Evolutionary conservation across 495 filamentous ascomycete genomes (phyloP), one percentile per base, ranked within the genome.

Genomic region (Pyrenopolyporus hunteri): DNA sequence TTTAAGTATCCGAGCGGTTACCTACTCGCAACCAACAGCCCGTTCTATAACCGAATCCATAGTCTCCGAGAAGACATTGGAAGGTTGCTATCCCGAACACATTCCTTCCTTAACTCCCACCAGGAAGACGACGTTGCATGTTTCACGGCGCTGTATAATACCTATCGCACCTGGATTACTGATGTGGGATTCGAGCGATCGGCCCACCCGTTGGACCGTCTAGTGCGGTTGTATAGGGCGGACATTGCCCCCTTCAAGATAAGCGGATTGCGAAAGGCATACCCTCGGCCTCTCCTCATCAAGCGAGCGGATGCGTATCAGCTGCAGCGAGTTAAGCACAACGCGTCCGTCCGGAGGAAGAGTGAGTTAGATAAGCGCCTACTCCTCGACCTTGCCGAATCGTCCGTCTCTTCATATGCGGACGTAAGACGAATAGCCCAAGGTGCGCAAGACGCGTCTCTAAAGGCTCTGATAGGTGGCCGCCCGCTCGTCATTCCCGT

Each of bases 121-220:
- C 93, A 97, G 70, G 88, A 97, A 70, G 94, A 99, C 70, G 94
- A 98, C 68, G 94, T 99, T 8, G 83, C 90, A 1, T 97, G 92
- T 74, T 99, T 98, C 74, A 95, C 89, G 26, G 84, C 92, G 19
- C 72, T 99, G 8, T 99, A 97, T 72, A 90, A 86, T 19, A 88
- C 94, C 1, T 99, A 96, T 73, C 79, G 89, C 11, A 92, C 88
- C n/a, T 99, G 92, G 91, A 97, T 99, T 66, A 89, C 95, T 6
- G 94, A 99, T 64, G 92, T 98, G 39, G 95, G 95, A 14, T 95
- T 97, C 55, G 94, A 99, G 69, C 80, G 94, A 54, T 96, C 92
- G 6, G 93, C 94, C 4, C 95, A 97, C 70, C 90, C 94, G 7
- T 77, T 99, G 23, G 94, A 99, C 68, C 82, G 95, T 19, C 85